Conservation (phyloP, 768 basidiomycete genomes). For the Tylopilus sp. region DNA sequence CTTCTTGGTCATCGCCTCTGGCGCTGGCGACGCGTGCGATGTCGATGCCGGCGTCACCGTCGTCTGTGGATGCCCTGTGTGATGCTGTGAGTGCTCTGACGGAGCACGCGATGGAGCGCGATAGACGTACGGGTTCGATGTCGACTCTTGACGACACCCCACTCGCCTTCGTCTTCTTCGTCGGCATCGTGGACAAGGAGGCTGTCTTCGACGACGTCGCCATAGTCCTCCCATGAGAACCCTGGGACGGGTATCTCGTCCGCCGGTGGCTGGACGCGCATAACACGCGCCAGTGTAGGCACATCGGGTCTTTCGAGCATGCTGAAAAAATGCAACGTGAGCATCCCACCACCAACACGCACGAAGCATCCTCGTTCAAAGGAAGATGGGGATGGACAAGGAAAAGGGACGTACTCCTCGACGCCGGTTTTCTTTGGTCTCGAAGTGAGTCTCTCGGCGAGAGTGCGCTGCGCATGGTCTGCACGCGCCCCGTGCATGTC, state of each 20-base stretch:
- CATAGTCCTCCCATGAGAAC: constrained; percentile 77
- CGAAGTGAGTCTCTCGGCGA: constrained; percentile 64
- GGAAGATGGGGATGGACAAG: background rate
- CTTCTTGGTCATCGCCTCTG: constrained; percentile 56
- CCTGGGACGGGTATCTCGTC: constrained; percentile 59
- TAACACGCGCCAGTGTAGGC: constrained; percentile 56
- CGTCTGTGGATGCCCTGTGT: constrained; percentile 16
- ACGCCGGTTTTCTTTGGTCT: constrained; percentile 63
- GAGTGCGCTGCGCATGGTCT: constrained; percentile 35
- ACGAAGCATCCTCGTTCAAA: background rate
- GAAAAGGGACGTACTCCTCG: constrained; percentile 61
- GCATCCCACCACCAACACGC: background rate
- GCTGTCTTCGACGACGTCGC: constrained; percentile 47
- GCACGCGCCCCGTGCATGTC: constrained; percentile 29
- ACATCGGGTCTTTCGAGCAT: constrained; percentile 61
- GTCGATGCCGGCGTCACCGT: constrained; percentile 11
- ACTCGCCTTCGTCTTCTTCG: constrained; percentile 70
- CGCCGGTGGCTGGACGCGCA: constrained; percentile 60
- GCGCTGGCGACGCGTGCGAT: constrained; percentile 28
- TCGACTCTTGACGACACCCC: constrained; percentile 71
- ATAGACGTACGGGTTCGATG: constrained; percentile 40
- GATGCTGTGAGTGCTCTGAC: background rate
- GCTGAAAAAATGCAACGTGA: constrained; percentile 34
- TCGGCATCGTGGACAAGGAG: constrained; percentile 54
- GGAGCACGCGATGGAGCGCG: constrained; percentile 18